Evolutionary conservation across 2,329 filamentous ascomycete genomes (phyloP), one percentile per base, ranked within the genome.

Genomic region (Colletotrichum aenigma): DNA sequence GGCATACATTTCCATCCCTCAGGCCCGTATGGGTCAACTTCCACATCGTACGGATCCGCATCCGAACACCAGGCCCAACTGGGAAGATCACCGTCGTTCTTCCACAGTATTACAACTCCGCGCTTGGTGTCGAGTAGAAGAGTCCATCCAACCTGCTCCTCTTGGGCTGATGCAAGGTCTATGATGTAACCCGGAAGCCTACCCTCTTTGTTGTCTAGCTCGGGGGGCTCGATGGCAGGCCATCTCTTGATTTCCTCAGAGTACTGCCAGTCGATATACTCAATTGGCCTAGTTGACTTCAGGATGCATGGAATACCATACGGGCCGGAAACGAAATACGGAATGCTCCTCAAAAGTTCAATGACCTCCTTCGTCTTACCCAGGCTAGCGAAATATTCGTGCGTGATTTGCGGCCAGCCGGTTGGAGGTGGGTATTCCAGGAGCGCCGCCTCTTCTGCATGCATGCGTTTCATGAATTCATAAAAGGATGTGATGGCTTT

Each of bases 61-160:
- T 28, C 55, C 13, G 2, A 58, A 26, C 0, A 0, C n/a, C 21
- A 0, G 0, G 55, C 0, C 55, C 55, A 58, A 15, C 0, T 0
- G 26, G 55, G 55, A 58, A 58, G 55, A 26, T 58, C 0, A 10
- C 55, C 55, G 21, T 58, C 55, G 15, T 58, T 58, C 21, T 58
- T 28, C 55, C 55, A 58, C 4, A 58, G 16, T 16, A 58, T 28
- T 1, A 58, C 55, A 26, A 58, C 55, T 58, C 55, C 55, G 1
- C 55, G 55, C 55, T 28, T 58, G 26, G 55, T 58, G 55, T 58
- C 55, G 3, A 58, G 7, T 15, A 58, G 55, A 3, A 58, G 0
- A 1, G 55, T 58, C 6, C 15, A 58, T 15, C 55, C 55, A 58
- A 43, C 16, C 36, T 43, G 36, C 36, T 58, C 55, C 21, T n/a